Conservation (phyloP, 202 grass and related monocot species). For the Zizania palustris region DNA sequence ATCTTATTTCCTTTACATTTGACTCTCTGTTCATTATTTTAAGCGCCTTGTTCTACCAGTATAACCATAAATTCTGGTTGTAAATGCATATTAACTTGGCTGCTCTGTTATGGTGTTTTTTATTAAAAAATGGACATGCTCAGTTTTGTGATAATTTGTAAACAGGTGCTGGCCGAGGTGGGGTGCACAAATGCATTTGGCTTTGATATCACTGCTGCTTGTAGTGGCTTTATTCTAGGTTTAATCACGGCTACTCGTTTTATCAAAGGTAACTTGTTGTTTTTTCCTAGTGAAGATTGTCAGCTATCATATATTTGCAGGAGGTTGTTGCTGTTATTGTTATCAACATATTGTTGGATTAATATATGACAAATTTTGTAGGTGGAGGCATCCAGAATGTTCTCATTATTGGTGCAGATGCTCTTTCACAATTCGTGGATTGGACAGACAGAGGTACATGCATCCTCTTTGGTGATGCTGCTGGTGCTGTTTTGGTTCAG, state of each 20-base stretch:
- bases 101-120: background rate
- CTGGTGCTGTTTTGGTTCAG: conserved; percentile 91
- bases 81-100: background rate
- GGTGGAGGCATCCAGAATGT: conserved; percentile 67
- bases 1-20: background rate
- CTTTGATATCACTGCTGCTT: conserved; percentile 90
- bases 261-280: conserved; percentile 71
- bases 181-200: conserved; percentile 92
- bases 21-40: conserved; percentile 20
- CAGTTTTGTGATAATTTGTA: conserved; percentile 21
- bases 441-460: conserved; percentile 98
- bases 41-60: background rate
- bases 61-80: background rate
- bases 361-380: conserved; percentile 41
- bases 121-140: too few species aligned
- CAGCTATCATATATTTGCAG: conserved; percentile 18
- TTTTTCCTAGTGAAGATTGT: background rate
- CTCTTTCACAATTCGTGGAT: conserved; percentile 89
- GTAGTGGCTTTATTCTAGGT: conserved; percentile 90
- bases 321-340: background rate
- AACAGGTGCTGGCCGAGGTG: conserved; percentile 71
- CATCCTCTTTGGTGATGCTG: conserved; percentile 98
- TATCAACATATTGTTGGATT: conserved; percentile 22
- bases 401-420: conserved; percentile 94
- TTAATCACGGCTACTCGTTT: conserved; percentile 78